These are phyloP conservation scores for Penicillium taxi DNA, from an alignment of 495 filamentous ascomycete species.

Conservation along the genomic window DNA sequence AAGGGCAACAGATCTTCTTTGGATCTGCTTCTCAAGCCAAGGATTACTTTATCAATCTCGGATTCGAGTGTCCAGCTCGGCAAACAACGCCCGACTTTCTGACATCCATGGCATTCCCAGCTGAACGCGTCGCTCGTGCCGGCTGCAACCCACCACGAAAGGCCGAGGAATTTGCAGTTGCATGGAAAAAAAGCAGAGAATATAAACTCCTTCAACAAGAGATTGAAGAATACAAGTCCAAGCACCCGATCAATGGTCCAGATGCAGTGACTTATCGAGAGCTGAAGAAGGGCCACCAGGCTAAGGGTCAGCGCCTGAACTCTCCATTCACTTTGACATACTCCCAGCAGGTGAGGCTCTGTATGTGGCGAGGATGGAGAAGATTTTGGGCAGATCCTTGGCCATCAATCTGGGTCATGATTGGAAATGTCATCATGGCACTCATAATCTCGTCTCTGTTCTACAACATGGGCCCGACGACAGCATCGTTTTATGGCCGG, in stretches of 20 bases:
- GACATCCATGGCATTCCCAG: slow-evolving; percentile 67
- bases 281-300: slow-evolving; percentile 49
- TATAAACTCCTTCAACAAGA: slow-evolving; percentile 56
- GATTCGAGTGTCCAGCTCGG: slow-evolving; percentile 64
- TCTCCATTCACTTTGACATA: slow-evolving; percentile 77
- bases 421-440: slow-evolving; percentile 68
- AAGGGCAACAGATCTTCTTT: slow-evolving; percentile 62
- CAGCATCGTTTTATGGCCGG: slow-evolving; percentile 65
- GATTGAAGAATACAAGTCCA: slow-evolving; percentile 60
- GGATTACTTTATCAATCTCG: slow-evolving; percentile 55
- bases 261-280: slow-evolving; percentile 60
- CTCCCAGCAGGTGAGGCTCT: slow-evolving; percentile 60
- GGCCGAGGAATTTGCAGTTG: slow-evolving; percentile 65
- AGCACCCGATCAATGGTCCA: slow-evolving; percentile 55
- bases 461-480: slow-evolving; percentile 57
- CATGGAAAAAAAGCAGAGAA: slow-evolving; percentile 69
- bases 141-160: slow-evolving; percentile 67
- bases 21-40: slow-evolving; percentile 51
- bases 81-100: slow-evolving; percentile 75
- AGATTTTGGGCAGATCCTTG: slow-evolving; percentile 61
- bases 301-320: slow-evolving; percentile 48
- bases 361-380: slow-evolving; percentile 65
- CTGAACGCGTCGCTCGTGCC: slow-evolving; percentile 53
- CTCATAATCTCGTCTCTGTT: slow-evolving; percentile 78
- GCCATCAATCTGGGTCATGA: slow-evolving; percentile 58